Evolutionary conservation across 1,284 basidiomycete genomes (phyloP).

Genomic region (Leccinum angustisporum): DNA sequence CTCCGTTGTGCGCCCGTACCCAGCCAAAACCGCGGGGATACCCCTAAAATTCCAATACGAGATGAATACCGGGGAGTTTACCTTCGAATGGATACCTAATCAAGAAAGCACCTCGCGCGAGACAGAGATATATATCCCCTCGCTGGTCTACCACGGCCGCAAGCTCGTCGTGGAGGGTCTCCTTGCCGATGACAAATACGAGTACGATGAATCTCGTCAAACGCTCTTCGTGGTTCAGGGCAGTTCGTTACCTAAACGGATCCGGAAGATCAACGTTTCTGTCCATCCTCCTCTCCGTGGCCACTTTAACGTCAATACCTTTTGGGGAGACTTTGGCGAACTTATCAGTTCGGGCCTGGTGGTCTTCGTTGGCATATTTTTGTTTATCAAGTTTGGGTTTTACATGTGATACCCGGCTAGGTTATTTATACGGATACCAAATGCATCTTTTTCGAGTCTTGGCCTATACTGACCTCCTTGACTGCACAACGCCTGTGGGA

Average conservation of each 20-base stretch:
- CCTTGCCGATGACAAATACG: slow-evolving; percentile 43
- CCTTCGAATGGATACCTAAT: slow-evolving; percentile 55
- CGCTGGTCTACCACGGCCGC: slow-evolving; percentile 54
- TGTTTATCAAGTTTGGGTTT: slow-evolving; percentile 31
- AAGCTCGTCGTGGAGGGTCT: slow-evolving; percentile 59
- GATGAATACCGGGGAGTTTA: slow-evolving; percentile 63
- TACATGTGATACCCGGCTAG: slow-evolving; percentile 25
- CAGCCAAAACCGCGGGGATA: slow-evolving; percentile 76
- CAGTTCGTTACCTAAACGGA: slow-evolving; percentile 43
- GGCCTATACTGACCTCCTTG: background rate
- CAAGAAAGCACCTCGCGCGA: slow-evolving; percentile 47
- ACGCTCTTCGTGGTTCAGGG: slow-evolving; percentile 62
- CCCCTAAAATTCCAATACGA: slow-evolving; percentile 70
- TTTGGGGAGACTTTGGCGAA: slow-evolving; percentile 63
- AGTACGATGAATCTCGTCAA: slow-evolving; percentile 60
- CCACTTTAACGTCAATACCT: slow-evolving; percentile 55
- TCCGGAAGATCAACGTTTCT: slow-evolving; percentile 51
- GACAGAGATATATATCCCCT: slow-evolving; percentile 83
- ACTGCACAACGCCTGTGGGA: background rate
- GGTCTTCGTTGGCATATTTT: slow-evolving; percentile 37
- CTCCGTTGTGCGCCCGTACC: slow-evolving; percentile 77
- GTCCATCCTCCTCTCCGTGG: slow-evolving; percentile 54
- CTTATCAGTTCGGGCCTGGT: slow-evolving; percentile 37
- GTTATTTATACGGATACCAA: background rate
- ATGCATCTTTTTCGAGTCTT: background rate